A percentile compares a stretch with the other conserved stretches of the same genome.
phyloP scores from a whole-genome alignment of 176 grass and related monocot genomes.

The Cocos nucifera region DNA sequence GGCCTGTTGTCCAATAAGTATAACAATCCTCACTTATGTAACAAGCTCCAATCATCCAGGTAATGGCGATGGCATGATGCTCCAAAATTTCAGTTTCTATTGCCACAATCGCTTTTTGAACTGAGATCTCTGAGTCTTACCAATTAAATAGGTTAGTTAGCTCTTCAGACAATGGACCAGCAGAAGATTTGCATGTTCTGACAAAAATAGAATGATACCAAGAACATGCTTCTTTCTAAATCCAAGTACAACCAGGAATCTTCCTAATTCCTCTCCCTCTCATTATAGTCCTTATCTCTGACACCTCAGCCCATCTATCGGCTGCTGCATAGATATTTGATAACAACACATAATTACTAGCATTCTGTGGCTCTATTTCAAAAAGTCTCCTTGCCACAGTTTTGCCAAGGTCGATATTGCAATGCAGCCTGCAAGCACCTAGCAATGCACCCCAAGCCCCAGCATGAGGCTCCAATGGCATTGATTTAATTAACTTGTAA shows the following conservation, averaged over 20 bases:
- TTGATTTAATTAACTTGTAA: conserved; percentile 52
- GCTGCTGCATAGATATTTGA: conserved; percentile 87
- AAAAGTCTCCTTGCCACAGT: conserved; percentile 72
- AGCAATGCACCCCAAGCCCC: conserved; percentile 92
- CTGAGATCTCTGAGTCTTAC: too few species aligned
- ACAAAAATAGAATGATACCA: too few species aligned
- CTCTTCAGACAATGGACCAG: too few species aligned
- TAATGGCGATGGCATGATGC: too few species aligned
- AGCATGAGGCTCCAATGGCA: conserved; percentile 59
- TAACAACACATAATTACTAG: conserved; percentile 74
- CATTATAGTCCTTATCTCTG: conserved; percentile 60
- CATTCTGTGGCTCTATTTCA: conserved; percentile 76
- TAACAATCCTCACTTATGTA: too few species aligned
- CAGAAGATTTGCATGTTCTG: too few species aligned
- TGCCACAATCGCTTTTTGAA: too few species aligned
- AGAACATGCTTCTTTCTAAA: conserved; percentile 18
- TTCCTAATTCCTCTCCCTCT: conserved; percentile 59
- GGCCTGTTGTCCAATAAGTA: too few species aligned
- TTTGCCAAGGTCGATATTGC: conserved; percentile 63
- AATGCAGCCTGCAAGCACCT: conserved; percentile 51
- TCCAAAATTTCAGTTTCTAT: too few species aligned
- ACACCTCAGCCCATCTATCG: conserved; percentile 79
- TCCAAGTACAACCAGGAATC: conserved; percentile 45
- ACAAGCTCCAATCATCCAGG: too few species aligned
- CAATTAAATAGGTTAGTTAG: too few species aligned